Percentiles rank a stretch among this genome's conserved stretches.
phyloP scores from a whole-genome alignment of 805 yeast species.

The Yamadazyma akitaensis region DNA sequence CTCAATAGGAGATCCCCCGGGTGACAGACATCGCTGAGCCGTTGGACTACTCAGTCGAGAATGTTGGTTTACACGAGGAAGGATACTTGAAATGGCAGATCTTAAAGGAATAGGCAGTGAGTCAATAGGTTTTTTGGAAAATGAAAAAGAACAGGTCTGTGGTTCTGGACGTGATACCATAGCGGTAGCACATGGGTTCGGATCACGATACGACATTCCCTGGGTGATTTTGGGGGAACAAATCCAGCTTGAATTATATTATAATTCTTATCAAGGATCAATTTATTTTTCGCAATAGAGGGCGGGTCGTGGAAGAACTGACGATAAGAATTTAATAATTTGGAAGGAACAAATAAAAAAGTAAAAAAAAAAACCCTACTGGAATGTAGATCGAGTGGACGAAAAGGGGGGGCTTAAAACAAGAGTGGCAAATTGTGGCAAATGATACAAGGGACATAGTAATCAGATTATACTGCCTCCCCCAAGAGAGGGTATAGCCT shows the following conservation, averaged over 20 bases:
- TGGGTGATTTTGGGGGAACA: background rate
- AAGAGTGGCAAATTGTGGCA: too few relatives aligned
- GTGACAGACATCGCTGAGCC: background rate
- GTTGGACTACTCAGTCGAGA: background rate
- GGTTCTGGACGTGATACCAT: background rate
- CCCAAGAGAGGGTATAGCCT: too few relatives aligned
- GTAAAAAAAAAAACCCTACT: too few relatives aligned
- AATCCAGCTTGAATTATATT: background rate
- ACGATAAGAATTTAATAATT: background rate
- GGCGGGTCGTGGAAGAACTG: background rate
- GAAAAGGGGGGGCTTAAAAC: too few relatives aligned
- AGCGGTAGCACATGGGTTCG: background rate
- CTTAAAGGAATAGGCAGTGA: slow-evolving; percentile 13
- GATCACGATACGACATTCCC: background rate
- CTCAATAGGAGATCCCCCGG: background rate
- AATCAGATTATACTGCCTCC: too few relatives aligned
- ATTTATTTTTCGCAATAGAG: background rate
- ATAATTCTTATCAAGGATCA: background rate
- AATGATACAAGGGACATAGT: too few relatives aligned
- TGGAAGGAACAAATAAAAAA: too few relatives aligned
- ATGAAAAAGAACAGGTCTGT: slow-evolving; percentile 23
- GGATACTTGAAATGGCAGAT: slow-evolving; percentile 26
- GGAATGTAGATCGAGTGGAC: too few relatives aligned
- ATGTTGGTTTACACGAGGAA: slow-evolving; percentile 12
- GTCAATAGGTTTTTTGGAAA: slow-evolving; percentile 28